A percentile compares a stretch with the other conserved stretches of the same genome.
Conservation (phyloP, 768 basidiomycete species). For the Mycena crocata region DNA sequence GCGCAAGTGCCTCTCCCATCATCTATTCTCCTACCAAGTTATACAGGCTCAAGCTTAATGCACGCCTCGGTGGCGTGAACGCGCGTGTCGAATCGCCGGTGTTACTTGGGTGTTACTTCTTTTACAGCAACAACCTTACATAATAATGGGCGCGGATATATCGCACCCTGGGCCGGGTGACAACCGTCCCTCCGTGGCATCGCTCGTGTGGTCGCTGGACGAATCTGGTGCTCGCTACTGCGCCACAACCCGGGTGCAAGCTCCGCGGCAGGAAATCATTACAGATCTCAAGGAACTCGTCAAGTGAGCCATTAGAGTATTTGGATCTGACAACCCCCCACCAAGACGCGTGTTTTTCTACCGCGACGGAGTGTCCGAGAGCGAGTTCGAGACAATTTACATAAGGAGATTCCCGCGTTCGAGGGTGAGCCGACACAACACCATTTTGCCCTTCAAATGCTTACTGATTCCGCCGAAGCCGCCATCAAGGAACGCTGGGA, state of each 20-base stretch:
- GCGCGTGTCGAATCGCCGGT: slow-evolving; percentile 36
- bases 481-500: slow-evolving; percentile 28
- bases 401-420: slow-evolving; percentile 52
- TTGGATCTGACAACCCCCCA: slow-evolving; percentile 29
- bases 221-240: slow-evolving; percentile 47
- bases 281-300: slow-evolving; percentile 45
- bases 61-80: slow-evolving; percentile 51
- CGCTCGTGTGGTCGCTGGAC: slow-evolving; percentile 60
- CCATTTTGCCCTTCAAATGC: no score
- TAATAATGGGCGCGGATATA: slow-evolving; percentile 14
- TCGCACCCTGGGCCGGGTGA: slow-evolving; percentile 58
- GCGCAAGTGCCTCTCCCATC: slow-evolving; percentile 38
- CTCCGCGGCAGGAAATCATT: slow-evolving; percentile 42
- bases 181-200: slow-evolving; percentile 56
- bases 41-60: slow-evolving; percentile 47
- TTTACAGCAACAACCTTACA: no score
- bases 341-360: slow-evolving; percentile 28
- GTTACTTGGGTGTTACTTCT: no score
- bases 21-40: background rate
- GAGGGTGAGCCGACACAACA: slow-evolving; percentile 40
- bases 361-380: slow-evolving; percentile 60
- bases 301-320: slow-evolving; percentile 25
- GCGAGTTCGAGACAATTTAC: slow-evolving; percentile 56
- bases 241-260: slow-evolving; percentile 32
- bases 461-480: background rate